phyloP scores from a whole-genome alignment of 768 basidiomycete genomes.

The Suillus ampliporus region DNA sequence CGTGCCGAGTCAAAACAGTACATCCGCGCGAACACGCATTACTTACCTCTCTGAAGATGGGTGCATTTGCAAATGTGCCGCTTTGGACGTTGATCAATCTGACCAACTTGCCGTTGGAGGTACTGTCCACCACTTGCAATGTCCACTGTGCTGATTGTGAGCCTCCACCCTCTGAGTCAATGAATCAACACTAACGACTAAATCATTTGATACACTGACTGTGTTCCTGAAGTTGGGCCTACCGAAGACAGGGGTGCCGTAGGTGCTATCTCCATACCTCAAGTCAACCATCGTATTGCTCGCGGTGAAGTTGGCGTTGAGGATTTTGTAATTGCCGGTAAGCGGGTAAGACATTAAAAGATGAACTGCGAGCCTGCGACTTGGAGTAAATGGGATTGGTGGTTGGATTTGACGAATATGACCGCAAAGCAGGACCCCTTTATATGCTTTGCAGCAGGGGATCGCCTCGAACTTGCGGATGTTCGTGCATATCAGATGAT shows the following conservation, averaged over 20 bases:
- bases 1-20: no score
- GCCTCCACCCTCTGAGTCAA: background rate
- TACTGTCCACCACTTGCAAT: no score
- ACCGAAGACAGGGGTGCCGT: background rate
- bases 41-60: no score
- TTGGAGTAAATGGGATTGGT: conserved; percentile 9
- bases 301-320: background rate
- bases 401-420: background rate
- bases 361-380: conserved; percentile 8
- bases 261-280: conserved; percentile 34
- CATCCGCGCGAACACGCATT: no score
- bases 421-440: background rate
- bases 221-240: background rate
- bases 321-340: background rate
- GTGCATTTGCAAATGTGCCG: no score
- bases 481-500: no score
- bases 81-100: no score
- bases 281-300: conserved; percentile 6
- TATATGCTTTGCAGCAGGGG: background rate
- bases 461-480: no score
- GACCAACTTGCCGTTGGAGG: no score
- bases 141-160: background rate
- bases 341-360: background rate
- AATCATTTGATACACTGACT: no score
- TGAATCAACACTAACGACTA: background rate